phyloP scores from a whole-genome alignment of 805 yeast species.

The Kazachstania psychrophila region DNA sequence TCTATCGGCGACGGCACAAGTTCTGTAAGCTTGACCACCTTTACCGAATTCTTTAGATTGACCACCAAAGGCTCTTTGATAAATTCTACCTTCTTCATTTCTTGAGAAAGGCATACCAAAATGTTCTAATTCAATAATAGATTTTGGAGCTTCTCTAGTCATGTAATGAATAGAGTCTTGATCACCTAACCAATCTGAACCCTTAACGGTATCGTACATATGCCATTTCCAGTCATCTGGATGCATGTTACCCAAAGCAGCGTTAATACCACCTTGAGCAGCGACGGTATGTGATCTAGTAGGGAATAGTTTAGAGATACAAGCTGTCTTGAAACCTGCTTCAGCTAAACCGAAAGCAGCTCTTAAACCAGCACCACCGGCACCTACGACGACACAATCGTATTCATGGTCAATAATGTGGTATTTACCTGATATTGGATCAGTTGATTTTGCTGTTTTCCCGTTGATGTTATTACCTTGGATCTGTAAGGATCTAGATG shows the following conservation, averaged over 20 bases:
- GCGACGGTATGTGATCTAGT: slow-evolving; percentile 98
- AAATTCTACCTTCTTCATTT: slow-evolving; percentile 91
- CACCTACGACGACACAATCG: slow-evolving; percentile 96
- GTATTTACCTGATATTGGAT: slow-evolving; percentile 36
- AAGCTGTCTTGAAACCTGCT: slow-evolving; percentile 95
- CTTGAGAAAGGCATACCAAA: slow-evolving; percentile 98
- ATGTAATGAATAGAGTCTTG: slow-evolving; percentile 98
- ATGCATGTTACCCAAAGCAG: slow-evolving; percentile 98
- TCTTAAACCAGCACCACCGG: slow-evolving; percentile 98
- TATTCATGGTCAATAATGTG: slow-evolving; percentile 95
- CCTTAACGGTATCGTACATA: slow-evolving; percentile 98
- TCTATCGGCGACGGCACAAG: slow-evolving; percentile 99
- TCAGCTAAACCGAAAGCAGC: slow-evolving; percentile 97
- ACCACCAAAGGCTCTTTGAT: slow-evolving; percentile 99
- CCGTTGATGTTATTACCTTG: slow-evolving; percentile 6
- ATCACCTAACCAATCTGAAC: slow-evolving; percentile 99
- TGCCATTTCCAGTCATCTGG: slow-evolving; percentile 99
- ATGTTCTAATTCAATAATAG: slow-evolving; percentile 94
- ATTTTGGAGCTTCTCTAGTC: slow-evolving; percentile 96
- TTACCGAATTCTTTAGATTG: slow-evolving; percentile 92
- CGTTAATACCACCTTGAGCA: slow-evolving; percentile 99
- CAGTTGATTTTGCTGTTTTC: slow-evolving; percentile 2
- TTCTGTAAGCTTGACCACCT: slow-evolving; percentile 98
- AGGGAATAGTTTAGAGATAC: slow-evolving; percentile 93
- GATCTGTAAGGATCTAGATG: neutral